Base-by-base conservation (phyloP, 306 rosid genomes). In the Alnus glutinosa region DNA sequence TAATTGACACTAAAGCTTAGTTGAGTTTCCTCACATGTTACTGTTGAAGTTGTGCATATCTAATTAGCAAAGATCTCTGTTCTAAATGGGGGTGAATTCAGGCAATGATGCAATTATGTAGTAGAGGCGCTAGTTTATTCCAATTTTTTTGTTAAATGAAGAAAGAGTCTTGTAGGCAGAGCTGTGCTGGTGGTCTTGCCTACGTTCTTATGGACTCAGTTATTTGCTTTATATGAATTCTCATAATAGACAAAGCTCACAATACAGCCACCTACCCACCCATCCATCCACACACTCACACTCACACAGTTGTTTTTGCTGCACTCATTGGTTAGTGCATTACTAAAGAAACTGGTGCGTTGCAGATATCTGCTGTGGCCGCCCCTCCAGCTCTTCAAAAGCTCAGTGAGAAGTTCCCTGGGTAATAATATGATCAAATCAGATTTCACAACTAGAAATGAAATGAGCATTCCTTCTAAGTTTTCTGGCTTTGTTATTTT, bases 371-470 rank as follows among this genome's bases (percentile, higher is more conserved):
- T 71, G 97, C 96, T n/a, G 88, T 89, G 12, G 84, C 99, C 32
- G 91, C 97, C 63, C 99, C 99, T 76, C 98, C 97, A 0, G 99
- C 99, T 55, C 98, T 95, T 79, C 90, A 91, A 86, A 95, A 93
- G 83, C 96, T 93, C 8, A 90, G 98, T 5, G 98, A 95, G 82
- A 92, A 86, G 68, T 95, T 93, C 79, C 98, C 98, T 15, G 99
- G 99, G 99, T 93, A 89, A 68, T 74, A 50, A 50, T 76, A n/a
- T 30, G 49, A 68, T 34, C 13, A 46, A 70, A 74, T 79, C 28
- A 23, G 52, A n/a, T 34, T 59, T 75, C 66, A 23, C 77, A 34
- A 68, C 79, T 69, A 80, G 23, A 14, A 69, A 67, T 69, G 70
- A 34, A 55, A 32, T 59, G 4, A 70, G 16, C 55, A 51, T 73